A percentile compares a stretch with the other conserved stretches of the same genome.
Evolutionary conservation across 257 asterid species (phyloP).

Genomic region (Echium plantagineum): DNA sequence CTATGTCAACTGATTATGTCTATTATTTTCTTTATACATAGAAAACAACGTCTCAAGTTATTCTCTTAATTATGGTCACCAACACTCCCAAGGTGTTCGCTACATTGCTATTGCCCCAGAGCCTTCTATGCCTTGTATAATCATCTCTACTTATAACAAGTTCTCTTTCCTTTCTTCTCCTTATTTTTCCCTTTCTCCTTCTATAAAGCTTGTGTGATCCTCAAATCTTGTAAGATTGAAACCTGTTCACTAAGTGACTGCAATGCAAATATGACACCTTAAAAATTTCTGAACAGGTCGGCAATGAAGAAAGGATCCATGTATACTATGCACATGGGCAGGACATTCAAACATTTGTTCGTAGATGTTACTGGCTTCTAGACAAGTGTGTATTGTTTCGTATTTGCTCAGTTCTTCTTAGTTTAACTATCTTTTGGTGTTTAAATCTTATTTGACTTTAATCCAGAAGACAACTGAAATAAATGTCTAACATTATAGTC

Average conservation of each 20-base stretch:
- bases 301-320: slow-evolving; percentile 91
- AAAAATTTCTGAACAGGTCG: slow-evolving; percentile 47
- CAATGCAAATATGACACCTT: slow-evolving; percentile 5
- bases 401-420: neutral
- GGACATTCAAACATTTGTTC: slow-evolving; percentile 80
- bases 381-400: slow-evolving; percentile 59
- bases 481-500: neutral
- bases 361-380: slow-evolving; percentile 98
- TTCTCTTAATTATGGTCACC: too few species aligned
- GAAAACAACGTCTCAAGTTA: too few species aligned
- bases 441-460: neutral
- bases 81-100: too few species aligned
- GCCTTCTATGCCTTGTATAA: too few species aligned
- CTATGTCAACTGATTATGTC: too few species aligned
- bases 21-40: too few species aligned
- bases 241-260: neutral
- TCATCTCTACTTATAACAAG: too few species aligned
- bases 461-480: neutral
- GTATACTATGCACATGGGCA: slow-evolving; percentile 99
- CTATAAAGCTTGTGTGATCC: too few species aligned
- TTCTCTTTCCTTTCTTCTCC: too few species aligned
- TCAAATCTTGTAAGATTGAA: neutral
- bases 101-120: too few species aligned
- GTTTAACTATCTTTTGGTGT: neutral
- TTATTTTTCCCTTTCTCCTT: too few species aligned